Evolutionary conservation across 208 protist genomes (phyloP).

Genomic region (Trypanosomatidae sp.): DNA sequence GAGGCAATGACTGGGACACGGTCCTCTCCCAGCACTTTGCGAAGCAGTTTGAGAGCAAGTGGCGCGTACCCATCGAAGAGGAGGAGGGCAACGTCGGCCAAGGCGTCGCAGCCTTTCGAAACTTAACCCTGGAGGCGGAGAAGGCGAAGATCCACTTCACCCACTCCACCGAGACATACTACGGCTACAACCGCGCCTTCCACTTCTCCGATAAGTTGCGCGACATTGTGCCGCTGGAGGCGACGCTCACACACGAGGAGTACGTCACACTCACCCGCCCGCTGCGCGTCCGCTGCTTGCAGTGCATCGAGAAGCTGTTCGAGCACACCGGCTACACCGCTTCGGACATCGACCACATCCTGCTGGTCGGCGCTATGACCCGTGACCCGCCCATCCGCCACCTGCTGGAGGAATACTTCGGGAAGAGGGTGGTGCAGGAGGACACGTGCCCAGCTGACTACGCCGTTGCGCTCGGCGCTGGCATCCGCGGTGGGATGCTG

Average conservation of each 20-base stretch:
- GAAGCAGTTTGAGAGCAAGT: constrained; percentile 85
- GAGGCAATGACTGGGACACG: constrained; percentile 92
- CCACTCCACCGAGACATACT: constrained; percentile 85
- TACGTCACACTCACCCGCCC: constrained; percentile 85
- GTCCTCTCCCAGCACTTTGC: constrained; percentile 83
- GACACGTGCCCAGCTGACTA: constrained; percentile 86
- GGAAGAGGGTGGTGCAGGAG: constrained; percentile 52
- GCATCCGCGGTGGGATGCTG: constrained; percentile 84
- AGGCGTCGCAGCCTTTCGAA: constrained; percentile 67
- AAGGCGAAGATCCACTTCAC: constrained; percentile 93
- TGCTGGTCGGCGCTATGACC: constrained; percentile 92
- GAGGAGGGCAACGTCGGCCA: constrained; percentile 85
- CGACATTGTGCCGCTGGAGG: constrained; percentile 87
- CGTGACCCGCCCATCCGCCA: constrained; percentile 87
- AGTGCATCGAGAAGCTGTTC: constrained; percentile 80
- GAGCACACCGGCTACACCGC: constrained; percentile 54
- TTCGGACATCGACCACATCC: constrained; percentile 79
- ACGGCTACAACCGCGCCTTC: constrained; percentile 89
- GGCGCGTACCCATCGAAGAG: constrained; percentile 85
- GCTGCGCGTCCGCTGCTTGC: constrained; percentile 74
- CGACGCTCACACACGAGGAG: constrained; percentile 80
- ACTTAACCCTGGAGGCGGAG: constrained; percentile 78
- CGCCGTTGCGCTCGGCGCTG: constrained; percentile 84
- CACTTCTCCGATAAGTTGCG: constrained; percentile 85
- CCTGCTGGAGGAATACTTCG: constrained; percentile 87